Conservation (phyloP, 495 filamentous ascomycete species). For the Xylaria sp. region DNA sequence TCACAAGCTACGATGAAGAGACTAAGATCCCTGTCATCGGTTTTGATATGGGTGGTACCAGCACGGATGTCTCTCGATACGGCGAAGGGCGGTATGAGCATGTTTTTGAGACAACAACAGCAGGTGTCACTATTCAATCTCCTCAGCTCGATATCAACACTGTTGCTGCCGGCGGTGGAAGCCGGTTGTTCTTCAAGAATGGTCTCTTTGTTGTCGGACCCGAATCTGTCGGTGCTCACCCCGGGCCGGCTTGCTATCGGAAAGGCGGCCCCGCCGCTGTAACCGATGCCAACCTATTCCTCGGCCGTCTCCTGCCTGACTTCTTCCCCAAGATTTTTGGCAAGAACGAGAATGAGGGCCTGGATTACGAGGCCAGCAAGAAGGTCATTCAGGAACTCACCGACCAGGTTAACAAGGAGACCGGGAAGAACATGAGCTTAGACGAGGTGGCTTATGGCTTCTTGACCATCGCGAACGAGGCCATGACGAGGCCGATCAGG, state of each 20-base stretch:
- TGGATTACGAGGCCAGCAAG: constrained; percentile 80
- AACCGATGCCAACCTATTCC: constrained; percentile 91
- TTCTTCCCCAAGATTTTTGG: constrained; percentile 99
- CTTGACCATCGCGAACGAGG: constrained; percentile 92
- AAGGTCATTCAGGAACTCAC: constrained; percentile 80
- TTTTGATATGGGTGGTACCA: constrained; percentile 95
- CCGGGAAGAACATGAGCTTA: constrained; percentile 70
- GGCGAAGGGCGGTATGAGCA: constrained; percentile 91
- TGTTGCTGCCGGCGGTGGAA: constrained; percentile 92
- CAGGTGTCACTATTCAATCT: constrained; percentile 92
- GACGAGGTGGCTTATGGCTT: constrained; percentile 94
- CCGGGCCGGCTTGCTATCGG: constrained; percentile 91
- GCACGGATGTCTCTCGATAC: constrained; percentile 92
- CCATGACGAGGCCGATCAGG: constrained; percentile 92
- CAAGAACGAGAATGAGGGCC: constrained; percentile 83
- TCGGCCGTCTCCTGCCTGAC: constrained; percentile 82
- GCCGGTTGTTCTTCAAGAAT: constrained; percentile 86
- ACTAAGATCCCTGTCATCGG: constrained; percentile 93
- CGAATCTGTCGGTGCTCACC: constrained; percentile 91
- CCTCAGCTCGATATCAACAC: constrained; percentile 99
- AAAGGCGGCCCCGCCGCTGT: constrained; percentile 94
- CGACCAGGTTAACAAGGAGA: constrained; percentile 75
- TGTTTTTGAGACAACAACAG: constrained; percentile 96
- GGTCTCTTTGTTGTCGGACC: constrained; percentile 96
- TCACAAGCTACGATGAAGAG: constrained; percentile 86